Conservation (phyloP, 306 rosid species). For the Oxytropis ochrocephala region DNA sequence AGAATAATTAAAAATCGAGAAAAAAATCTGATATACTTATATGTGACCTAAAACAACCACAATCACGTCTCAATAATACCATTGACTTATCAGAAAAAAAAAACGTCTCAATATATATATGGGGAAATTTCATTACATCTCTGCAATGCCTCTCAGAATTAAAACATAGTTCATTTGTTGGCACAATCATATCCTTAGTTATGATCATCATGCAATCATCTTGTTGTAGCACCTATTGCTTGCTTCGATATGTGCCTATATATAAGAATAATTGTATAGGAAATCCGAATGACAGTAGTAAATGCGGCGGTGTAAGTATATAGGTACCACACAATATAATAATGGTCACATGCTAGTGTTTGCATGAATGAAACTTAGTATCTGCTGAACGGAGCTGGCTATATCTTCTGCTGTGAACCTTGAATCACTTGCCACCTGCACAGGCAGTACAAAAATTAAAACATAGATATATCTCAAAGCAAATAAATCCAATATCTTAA, state of each 20-base stretch:
- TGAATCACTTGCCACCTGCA: slow-evolving; percentile 73
- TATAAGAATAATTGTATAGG: background rate
- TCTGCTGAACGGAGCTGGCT: slow-evolving; percentile 85
- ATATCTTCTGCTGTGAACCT: slow-evolving; percentile 89
- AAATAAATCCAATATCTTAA: background rate
- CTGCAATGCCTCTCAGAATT: background rate
- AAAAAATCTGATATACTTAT: background rate
- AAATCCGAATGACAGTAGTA: background rate
- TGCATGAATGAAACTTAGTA: slow-evolving; percentile 79
- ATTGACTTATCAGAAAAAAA: no score
- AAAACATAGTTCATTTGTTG: background rate
- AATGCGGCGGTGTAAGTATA: background rate
- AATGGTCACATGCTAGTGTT: slow-evolving; percentile 48
- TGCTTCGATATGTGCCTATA: background rate
- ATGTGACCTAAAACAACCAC: no score
- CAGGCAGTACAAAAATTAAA: background rate
- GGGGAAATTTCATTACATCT: no score
- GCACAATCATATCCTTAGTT: no score
- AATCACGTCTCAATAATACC: no score
- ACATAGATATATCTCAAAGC: background rate
- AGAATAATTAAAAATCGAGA: background rate
- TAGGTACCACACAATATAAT: background rate
- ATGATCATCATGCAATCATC: no score
- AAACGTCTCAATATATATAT: background rate
- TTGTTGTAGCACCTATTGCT: background rate